These are phyloP conservation scores for Hordeum marinum DNA, from an alignment of 176 grass and related monocot genomes.

Conservation along the genomic window DNA sequence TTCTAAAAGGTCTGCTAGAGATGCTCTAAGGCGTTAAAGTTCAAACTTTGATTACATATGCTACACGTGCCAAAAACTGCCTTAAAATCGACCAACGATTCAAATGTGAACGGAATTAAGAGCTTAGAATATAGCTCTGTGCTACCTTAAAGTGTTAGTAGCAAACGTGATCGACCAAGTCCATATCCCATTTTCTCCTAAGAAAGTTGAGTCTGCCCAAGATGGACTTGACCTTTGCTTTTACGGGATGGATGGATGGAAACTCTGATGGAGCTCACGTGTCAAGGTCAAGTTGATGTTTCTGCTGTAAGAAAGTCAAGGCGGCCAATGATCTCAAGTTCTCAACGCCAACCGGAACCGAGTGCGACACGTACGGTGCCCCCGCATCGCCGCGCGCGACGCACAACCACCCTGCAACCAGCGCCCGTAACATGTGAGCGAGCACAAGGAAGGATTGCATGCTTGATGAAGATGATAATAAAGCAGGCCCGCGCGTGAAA, in stretches of 20 bases:
- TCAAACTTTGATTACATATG: too few species aligned
- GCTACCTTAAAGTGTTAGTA: background rate
- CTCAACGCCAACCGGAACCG: conserved; percentile 36
- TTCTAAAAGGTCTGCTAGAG: too few species aligned
- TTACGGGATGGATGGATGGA: background rate
- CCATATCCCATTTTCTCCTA: too few species aligned
- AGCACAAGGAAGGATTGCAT: too few species aligned
- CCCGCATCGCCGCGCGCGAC: background rate
- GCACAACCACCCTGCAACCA: too few species aligned
- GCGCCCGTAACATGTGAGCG: conserved; percentile 14
- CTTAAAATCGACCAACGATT: background rate
- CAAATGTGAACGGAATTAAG: background rate
- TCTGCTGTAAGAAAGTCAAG: background rate
- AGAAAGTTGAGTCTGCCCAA: background rate
- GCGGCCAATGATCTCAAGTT: conserved; percentile 31
- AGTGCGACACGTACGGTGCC: conserved; percentile 27
- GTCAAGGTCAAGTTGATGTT: background rate
- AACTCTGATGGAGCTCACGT: background rate
- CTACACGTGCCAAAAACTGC: too few species aligned
- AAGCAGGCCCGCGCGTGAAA: background rate
- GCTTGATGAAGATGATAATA: background rate
- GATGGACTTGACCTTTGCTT: too few species aligned
- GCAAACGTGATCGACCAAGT: background rate
- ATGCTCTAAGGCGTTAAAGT: too few species aligned
- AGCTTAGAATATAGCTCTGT: background rate